Conservation (phyloP, 305 asterid species). For the Fraxinus angustifolia region DNA sequence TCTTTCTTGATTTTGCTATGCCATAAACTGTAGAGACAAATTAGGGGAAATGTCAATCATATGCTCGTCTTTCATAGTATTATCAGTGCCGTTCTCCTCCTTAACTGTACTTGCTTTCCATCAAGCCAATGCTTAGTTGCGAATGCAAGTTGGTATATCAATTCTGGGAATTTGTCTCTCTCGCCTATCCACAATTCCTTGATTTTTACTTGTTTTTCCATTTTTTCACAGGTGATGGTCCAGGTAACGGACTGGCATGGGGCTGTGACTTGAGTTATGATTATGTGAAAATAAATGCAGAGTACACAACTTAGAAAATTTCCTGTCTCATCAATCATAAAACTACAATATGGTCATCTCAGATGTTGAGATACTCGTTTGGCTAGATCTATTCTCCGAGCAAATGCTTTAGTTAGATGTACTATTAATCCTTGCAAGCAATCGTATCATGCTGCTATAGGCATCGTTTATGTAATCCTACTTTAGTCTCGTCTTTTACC, state of each 20-base stretch:
- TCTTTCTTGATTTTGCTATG: neutral
- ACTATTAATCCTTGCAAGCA: neutral
- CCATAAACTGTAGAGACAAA: neutral
- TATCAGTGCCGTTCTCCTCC: neutral
- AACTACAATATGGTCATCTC: neutral
- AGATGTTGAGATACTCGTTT: neutral
- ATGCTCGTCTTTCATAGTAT: neutral
- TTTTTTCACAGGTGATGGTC: constrained; percentile 61
- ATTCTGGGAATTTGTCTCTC: neutral
- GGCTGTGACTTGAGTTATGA: constrained; percentile 95
- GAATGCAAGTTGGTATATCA: neutral
- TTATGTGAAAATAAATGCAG: constrained; percentile 89
- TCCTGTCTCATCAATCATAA: neutral
- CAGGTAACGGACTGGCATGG: constrained; percentile 82
- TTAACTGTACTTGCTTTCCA: neutral
- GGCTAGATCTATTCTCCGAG: neutral
- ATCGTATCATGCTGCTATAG: neutral
- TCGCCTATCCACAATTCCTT: neutral
- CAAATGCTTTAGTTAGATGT: neutral
- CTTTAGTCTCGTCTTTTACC: neutral
- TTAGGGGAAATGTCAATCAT: neutral
- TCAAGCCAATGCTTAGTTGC: neutral
- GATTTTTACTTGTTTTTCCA: neutral
- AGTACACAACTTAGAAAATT: constrained; percentile 56
- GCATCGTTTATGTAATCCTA: neutral